A percentile compares a stretch with the other conserved stretches of the same genome.
phyloP scores from a whole-genome alignment of 331 rosid genomes.

The Malus hybrid region DNA sequence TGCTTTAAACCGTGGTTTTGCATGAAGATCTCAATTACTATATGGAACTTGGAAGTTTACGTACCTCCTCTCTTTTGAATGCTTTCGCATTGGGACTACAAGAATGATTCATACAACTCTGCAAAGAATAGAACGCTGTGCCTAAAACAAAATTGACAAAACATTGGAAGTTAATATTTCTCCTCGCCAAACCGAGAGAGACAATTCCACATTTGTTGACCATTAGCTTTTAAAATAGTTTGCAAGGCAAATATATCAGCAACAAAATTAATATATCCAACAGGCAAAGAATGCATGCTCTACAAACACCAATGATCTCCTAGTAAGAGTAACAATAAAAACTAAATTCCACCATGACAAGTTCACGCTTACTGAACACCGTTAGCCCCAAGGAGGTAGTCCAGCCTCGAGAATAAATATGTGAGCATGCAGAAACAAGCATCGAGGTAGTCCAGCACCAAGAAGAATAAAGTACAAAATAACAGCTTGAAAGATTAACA shows the following conservation, averaged over 20 bases:
- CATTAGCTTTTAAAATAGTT: too few relatives aligned
- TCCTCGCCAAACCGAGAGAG: too few relatives aligned
- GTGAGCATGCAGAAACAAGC: not conserved
- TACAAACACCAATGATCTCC: not conserved
- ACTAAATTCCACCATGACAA: not conserved
- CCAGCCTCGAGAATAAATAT: not conserved
- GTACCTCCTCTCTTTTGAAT: slow-evolving; percentile 93
- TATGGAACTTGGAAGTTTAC: slow-evolving; percentile 5
- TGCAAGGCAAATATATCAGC: too few relatives aligned
- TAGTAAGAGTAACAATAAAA: not conserved
- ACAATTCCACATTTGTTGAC: too few relatives aligned
- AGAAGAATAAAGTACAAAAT: not conserved
- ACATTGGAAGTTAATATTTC: not conserved
- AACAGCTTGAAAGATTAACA: not conserved
- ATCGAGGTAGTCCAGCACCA: not conserved
- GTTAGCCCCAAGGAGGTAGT: not conserved
- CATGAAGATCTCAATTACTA: not conserved
- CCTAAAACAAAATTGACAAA: slow-evolving; percentile 35
- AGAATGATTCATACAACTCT: slow-evolving; percentile 93
- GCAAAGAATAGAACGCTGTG: slow-evolving; percentile 82
- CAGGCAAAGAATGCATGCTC: not conserved
- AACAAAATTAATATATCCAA: not conserved
- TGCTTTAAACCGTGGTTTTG: not conserved
- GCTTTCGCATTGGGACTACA: slow-evolving; percentile 93
- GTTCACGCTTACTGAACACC: not conserved